These are phyloP conservation scores for Geotrichum restrictum DNA, from an alignment of 1,139 yeast species.

Conservation along the genomic window DNA sequence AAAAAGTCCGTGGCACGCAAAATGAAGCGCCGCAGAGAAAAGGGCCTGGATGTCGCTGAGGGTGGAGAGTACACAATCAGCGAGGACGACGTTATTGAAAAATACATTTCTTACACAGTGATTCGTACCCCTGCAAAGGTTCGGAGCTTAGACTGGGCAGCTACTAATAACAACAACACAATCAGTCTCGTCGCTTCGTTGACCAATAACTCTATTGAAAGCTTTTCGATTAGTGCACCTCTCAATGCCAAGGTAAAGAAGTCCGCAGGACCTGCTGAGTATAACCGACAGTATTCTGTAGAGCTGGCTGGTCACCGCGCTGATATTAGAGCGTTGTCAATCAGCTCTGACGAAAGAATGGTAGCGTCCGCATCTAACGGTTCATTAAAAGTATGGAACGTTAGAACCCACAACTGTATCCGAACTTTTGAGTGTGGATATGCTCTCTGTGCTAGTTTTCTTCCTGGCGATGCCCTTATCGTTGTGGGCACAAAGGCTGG, in stretches of 20 bases:
- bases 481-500: constrained; percentile 92
- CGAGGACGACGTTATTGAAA: constrained; percentile 33
- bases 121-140: constrained; percentile 37
- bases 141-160: constrained; percentile 38
- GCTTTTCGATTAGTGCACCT: constrained; percentile 54
- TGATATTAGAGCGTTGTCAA: constrained; percentile 78
- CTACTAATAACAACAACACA: constrained; percentile 7
- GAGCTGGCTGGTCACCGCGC: constrained; percentile 84
- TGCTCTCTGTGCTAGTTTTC: constrained; percentile 71
- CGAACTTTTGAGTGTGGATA: constrained; percentile 89
- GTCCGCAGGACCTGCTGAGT: constrained; percentile 47
- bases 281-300: constrained; percentile 52
- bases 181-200: constrained; percentile 34
- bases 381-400: constrained; percentile 81
- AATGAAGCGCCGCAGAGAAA: constrained; percentile 71
- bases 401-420: constrained; percentile 66
- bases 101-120: constrained; percentile 33
- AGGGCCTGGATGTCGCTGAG: constrained; percentile 60
- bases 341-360: constrained; percentile 74
- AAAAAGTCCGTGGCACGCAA: constrained; percentile 74
- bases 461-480: constrained; percentile 87
- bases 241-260: constrained; percentile 42
- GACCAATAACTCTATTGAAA: constrained; percentile 70
- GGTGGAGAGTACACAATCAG: constrained; percentile 50
- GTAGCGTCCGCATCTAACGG: constrained; percentile 92